phyloP scores from a whole-genome alignment of 2,329 filamentous ascomycete species.

The Pseudocercospora cruenta region DNA sequence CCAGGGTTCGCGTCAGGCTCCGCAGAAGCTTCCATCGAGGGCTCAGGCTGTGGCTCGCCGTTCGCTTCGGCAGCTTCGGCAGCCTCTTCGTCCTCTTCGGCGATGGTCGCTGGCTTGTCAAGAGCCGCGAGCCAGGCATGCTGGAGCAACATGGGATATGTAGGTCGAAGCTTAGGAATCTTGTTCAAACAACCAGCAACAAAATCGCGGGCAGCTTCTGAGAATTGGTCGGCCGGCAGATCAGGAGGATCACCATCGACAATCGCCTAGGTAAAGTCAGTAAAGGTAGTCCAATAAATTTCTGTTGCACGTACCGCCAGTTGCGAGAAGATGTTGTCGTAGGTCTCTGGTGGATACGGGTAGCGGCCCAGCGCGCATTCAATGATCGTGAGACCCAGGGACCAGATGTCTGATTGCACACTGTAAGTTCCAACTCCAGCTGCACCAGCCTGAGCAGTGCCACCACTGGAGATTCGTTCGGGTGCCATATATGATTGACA shows the following conservation, averaged over 20 bases:
- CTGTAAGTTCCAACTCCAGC: conserved; percentile 84
- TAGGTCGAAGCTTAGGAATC: conserved; percentile 87
- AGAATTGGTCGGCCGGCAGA: conserved; percentile 78
- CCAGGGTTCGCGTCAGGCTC: conserved; percentile 41
- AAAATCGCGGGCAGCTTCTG: conserved; percentile 79
- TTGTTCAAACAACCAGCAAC: conserved; percentile 91
- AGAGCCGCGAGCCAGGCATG: conserved; percentile 84
- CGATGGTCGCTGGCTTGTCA: conserved; percentile 74
- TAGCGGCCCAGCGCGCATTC: conserved; percentile 94
- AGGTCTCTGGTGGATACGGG: conserved; percentile 95
- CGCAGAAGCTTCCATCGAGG: conserved; percentile 31
- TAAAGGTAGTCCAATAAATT: conserved; percentile 5
- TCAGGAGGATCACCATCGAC: conserved; percentile 95
- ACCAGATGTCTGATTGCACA: conserved; percentile 98
- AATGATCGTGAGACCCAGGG: conserved; percentile 88
- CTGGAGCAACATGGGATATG: conserved; percentile 84
- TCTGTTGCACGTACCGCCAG: conserved; percentile 72
- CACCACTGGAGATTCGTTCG: conserved; percentile 87
- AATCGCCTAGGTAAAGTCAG: conserved; percentile 70
- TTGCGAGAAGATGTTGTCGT: conserved; percentile 97
- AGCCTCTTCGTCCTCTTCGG: conserved; percentile 69
- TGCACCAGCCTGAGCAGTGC: conserved; percentile 71
- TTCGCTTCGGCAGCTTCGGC: conserved; percentile 38
- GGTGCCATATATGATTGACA: conserved; percentile 99
- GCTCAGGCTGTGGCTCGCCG: conserved; percentile 19